Conservation (phyloP, 805 yeast genomes). For the Candida namnaoensis region DNA sequence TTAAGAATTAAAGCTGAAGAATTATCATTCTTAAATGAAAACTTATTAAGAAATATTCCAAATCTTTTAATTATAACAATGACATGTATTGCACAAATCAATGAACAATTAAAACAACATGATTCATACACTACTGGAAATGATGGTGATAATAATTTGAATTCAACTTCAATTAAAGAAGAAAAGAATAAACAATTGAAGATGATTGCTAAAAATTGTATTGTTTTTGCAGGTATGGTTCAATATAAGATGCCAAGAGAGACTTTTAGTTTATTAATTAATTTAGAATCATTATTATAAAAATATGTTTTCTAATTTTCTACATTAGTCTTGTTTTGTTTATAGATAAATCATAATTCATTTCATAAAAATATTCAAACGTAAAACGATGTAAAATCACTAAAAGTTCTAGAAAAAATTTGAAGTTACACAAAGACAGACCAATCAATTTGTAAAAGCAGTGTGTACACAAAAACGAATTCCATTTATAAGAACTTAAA, state of each 20-base stretch:
- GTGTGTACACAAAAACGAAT: too few relatives aligned
- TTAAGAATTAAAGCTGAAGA: constrained; percentile 67
- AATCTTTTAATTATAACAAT: constrained; percentile 70
- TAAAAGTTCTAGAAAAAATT: too few relatives aligned
- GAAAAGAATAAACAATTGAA: constrained; percentile 48
- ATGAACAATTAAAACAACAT: constrained; percentile 26
- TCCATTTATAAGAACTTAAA: too few relatives aligned
- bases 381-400: too few relatives aligned
- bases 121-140: too few relatives aligned
- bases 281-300: constrained; percentile 40
- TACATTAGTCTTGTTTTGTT: too few relatives aligned
- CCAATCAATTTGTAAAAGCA: too few relatives aligned
- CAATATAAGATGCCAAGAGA: constrained; percentile 88
- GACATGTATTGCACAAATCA: constrained; percentile 61
- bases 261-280: constrained; percentile 62
- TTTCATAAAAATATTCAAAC: too few relatives aligned
- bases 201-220: constrained; percentile 73
- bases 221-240: constrained; percentile 92
- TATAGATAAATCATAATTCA: neutral
- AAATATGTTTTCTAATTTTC: neutral
- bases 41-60: constrained; percentile 73
- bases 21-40: constrained; percentile 54
- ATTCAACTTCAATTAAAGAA: constrained; percentile 32
- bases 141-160: constrained; percentile 3
- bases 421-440: too few relatives aligned